Evolutionary conservation across 495 filamentous ascomycete genomes (phyloP), one percentile per base, ranked within the genome.

Genomic region (Xylaria grammica): DNA sequence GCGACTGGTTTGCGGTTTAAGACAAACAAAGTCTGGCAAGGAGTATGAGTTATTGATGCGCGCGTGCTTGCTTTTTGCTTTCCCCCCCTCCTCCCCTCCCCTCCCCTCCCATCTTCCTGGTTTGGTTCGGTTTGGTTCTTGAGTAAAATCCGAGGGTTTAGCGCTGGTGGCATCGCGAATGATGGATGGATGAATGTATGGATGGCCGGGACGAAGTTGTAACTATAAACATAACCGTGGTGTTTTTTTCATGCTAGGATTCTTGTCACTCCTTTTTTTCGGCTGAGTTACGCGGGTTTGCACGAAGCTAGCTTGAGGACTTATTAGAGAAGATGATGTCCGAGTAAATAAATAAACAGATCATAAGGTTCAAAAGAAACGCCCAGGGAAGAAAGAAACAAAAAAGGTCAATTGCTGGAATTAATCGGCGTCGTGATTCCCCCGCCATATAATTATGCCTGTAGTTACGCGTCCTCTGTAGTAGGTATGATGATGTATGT

Each of bases 221-320:
- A 59, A 59, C 27, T 29, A 60, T 55, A 46, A 49, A 13, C 9
- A n/a, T n/a, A n/a, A n/a, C n/a, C n/a, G n/a, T n/a, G 17, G 52
- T 26, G 62, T 46, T 53, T 36, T 30, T 57, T 63, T 51, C 27
- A 13, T 11, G 38, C 24, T 57, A 20, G 48, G 29, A 50, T 68
- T 64, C 62, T 60, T 63, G 34, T 67, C 60, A 62, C 51, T 54
- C 34, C 34, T 36, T 61, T 59, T 32, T 32, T 34, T 29, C n/a
- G 36, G 30, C 36, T 27, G 26, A 42, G n/a, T 36, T 48, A 19
- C 42, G 32, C 56, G 34, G 24, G 56, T 48, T n/a, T 46, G 56
- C 42, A 36, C 42, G 56, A 36, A 27, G 15, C 34, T n/a, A n/a
- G n/a, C 38, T 59, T 19, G 56, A 46, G 29, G 34, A 34, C 26